Evolutionary conservation across 2,329 filamentous ascomycete species (phyloP), one percentile per base, ranked within the genome.

Genomic region (Hymenoscyphus salicellus): DNA sequence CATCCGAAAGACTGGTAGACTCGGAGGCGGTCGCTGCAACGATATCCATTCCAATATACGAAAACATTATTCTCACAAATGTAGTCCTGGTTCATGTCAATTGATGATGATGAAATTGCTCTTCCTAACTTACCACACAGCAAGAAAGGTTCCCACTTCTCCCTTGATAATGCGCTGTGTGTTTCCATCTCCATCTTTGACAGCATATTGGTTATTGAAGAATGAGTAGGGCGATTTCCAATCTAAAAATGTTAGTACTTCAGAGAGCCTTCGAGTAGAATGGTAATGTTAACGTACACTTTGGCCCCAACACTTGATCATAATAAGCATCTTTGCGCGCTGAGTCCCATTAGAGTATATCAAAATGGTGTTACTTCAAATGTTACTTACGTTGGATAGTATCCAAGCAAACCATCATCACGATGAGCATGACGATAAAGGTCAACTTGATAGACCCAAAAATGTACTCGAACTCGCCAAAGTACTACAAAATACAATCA

Each of bases 1-100:
- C 73, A 55, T 78, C 71, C 10, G 75, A 67, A 4, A 78, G 73
- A 2, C 74, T 69, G 58, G 72, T 73, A 60, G 72, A 76, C 59
- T 78, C 77, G 8, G 77, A 76, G 14, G 77, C 77, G 0, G 77
- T 79, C 11, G 75, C 75, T 33, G 75, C 76, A 17, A 78, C 73
- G 26, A 78, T 78, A 58, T 79, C 77, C 75, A 79, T 78, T 33
- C 77, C 76, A 0, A 77, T 70, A 64, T 76, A 78, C 0, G 76
- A 75, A 64, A 78, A 78, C 36, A 78, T 69, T n/a, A 77, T 76
- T 52, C 74, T 73, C 30, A 77, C 74, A 26, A 77, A 74, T 3
- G 75, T 76, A 3, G 76, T 78, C 76, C 75, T 78, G 28, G 14
- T 28, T 26, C 16, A 14, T 49, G 41, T 65, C 57, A 30, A 36